Evolutionary conservation across 2,329 filamentous ascomycete genomes (phyloP), one percentile per base, ranked within the genome.

Genomic region (Diaporthe sp.): DNA sequence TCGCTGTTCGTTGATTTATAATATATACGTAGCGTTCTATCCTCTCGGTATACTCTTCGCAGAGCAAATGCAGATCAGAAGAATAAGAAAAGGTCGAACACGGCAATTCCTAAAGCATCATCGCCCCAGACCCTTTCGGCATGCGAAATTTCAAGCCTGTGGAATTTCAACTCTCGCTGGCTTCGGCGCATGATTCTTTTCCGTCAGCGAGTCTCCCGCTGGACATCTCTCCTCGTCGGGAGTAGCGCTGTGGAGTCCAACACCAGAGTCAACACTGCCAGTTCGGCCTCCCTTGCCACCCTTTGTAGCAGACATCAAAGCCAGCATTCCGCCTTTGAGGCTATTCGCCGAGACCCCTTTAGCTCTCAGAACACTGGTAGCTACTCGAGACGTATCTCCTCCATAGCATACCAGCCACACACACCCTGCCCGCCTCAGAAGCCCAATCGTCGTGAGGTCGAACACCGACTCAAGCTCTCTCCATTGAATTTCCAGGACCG

Each of bases 361-460:
- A 7, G 61, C 61, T n/a, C 44, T 34, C 42, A 67, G 31, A n/a
- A 67, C 12, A 28, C 61, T 49, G 1, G 61, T 67, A 6, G 61
- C 61, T 10, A 67, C 61, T 10, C 61, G 25, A 28, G 61, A 67
- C 2, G 61, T 67, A 15, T 67, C 44, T 8, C 61, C 61, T 0
- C 42, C 61, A 12, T 67, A 67, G 19, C 61, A 67, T 1, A 49
- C 42, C 19, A 67, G 8, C 61, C 61, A 67, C 10, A 67, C 61
- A 25, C 17, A 8, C 4, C 42, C 42, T 4, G 42, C 17, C 4
- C 44, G 25, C 19, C 34, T 67, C 17, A 67, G 61, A 8, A 67
- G 44, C 0, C 42, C 61, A 15, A 67, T 17, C 4, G 28, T 67
- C 9, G 42, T 67, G 28, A 15, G 42, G 17, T 67, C 44, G 12